These are phyloP conservation scores for Termitomyces sp. DNA, from an alignment of 768 basidiomycete genomes.

Conservation along the genomic window DNA sequence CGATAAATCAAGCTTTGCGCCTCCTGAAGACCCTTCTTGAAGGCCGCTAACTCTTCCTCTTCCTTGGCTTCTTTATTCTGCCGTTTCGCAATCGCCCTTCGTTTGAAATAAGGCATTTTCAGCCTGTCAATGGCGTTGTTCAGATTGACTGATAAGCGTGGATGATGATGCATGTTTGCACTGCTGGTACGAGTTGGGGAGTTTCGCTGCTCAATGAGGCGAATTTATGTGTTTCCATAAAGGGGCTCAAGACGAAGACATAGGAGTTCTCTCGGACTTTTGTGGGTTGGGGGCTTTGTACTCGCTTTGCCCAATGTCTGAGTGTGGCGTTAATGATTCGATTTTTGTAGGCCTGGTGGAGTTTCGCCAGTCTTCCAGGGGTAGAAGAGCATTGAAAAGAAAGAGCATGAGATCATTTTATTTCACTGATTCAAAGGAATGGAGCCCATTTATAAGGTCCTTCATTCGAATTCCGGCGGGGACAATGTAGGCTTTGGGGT, in stretches of 20 bases:
- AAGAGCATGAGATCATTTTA: background rate
- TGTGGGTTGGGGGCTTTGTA: background rate
- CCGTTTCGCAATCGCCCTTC: background rate
- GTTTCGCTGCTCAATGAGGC: background rate
- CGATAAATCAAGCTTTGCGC: constrained; percentile 3
- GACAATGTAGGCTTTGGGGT: background rate
- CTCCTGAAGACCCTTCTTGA: constrained; percentile 2
- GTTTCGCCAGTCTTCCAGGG: background rate
- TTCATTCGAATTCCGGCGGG: background rate
- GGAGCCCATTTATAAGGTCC: background rate
- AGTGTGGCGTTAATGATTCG: background rate
- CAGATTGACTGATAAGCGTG: background rate
- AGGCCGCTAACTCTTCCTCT: constrained; percentile 1
- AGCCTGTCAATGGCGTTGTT: background rate
- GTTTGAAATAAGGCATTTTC: constrained; percentile 5
- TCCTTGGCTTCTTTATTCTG: background rate
- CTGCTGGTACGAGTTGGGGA: background rate
- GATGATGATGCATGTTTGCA: background rate
- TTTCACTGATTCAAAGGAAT: background rate
- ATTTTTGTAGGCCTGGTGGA: background rate
- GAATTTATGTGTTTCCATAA: constrained; percentile 1
- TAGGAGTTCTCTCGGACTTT: background rate
- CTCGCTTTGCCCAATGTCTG: background rate
- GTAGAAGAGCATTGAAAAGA: background rate
- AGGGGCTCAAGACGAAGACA: background rate